Percentiles rank a stretch among this genome's conserved stretches.
Conservation (phyloP, 139 green algal species). For the Astrephomene gubernaculifera region DNA sequence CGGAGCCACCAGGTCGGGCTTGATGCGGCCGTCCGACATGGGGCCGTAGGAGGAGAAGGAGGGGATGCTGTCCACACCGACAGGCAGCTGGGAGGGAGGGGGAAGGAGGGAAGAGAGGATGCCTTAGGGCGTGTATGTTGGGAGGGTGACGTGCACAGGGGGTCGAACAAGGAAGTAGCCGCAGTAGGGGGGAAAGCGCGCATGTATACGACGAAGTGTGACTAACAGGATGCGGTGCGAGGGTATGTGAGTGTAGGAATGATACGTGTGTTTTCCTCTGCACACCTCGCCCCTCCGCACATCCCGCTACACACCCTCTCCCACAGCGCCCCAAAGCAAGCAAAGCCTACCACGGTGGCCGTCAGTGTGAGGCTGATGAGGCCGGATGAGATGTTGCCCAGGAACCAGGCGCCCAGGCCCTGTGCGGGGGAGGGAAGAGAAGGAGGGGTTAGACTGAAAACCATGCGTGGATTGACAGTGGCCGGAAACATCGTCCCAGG, state of each 20-base stretch:
- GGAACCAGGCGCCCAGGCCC: neutral
- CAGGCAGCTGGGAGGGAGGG: neutral
- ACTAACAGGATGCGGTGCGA: too few species aligned
- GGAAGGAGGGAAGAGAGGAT: neutral
- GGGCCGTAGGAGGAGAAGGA: slow-evolving; percentile 70
- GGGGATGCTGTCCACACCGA: slow-evolving; percentile 58
- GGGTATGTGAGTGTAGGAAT: too few species aligned
- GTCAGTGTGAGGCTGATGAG: neutral
- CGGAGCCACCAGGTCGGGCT: slow-evolving; percentile 85
- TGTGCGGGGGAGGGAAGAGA: neutral
- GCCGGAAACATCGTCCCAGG: neutral
- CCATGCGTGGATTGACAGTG: neutral
- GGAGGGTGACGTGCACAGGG: too few species aligned
- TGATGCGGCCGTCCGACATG: slow-evolving; percentile 78
- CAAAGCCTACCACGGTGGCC: neutral
- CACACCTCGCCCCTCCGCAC: too few species aligned
- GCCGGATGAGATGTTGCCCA: neutral
- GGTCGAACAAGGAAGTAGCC: too few species aligned
- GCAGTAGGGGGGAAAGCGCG: too few species aligned
- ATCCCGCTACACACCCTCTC: neutral
- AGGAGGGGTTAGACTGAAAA: neutral
- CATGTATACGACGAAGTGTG: too few species aligned
- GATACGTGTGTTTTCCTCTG: too few species aligned
- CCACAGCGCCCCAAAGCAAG: neutral
- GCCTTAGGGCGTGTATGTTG: neutral